Base-by-base conservation (phyloP, 1,284 basidiomycete genomes). In the Golubevia pallescens region DNA sequence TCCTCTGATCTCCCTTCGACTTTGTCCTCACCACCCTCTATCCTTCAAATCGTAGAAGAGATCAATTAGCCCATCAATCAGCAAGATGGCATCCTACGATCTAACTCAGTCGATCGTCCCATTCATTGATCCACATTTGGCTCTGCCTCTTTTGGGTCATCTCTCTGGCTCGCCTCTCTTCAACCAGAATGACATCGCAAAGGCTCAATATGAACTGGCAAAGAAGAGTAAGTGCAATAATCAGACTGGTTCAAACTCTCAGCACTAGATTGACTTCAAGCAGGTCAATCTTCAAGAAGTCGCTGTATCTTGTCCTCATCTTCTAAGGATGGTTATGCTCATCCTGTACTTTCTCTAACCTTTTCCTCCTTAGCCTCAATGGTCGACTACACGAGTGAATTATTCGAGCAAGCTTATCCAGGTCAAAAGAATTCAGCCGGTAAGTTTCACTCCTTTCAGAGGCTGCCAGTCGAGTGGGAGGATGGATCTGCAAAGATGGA, bases 171-270 rank as follows among this genome's bases (percentile, higher is more conserved):
- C n/a, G n/a, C n/a, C 68, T 52, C 87, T 92, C 53, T 95, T 94
- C 86, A 89, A 92, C 1, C 88, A 89, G 42, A 88, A 91, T 63
- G 90, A 96, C 73, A 90, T 96, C 64, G 90, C 90, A 67, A 88
- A 90, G 61, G 94, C 94, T 21, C 94, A 95, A 87, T 97, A 97
- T 92, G 95, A 98, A 84, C 91, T 98, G 64, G 93, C 94, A 66
- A 96, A 94, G 86, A 93, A 92, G 74, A 99, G 95, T 60, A 96
- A 97, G 91, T 95, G 69, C 93, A 95, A 87, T 97, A 95, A 81
- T 66, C 57, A 58, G n/a, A n/a, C n/a, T n/a, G n/a, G n/a, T n/a
- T n/a, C n/a, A n/a, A n/a, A 58, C 16, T 48, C 57, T 8, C 8
- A 28, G 19, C 8, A 58, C 19, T 10, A 32, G n/a, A 19, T 21